Conservation (phyloP, 208 protist species). For the Entamoeba invadens region DNA sequence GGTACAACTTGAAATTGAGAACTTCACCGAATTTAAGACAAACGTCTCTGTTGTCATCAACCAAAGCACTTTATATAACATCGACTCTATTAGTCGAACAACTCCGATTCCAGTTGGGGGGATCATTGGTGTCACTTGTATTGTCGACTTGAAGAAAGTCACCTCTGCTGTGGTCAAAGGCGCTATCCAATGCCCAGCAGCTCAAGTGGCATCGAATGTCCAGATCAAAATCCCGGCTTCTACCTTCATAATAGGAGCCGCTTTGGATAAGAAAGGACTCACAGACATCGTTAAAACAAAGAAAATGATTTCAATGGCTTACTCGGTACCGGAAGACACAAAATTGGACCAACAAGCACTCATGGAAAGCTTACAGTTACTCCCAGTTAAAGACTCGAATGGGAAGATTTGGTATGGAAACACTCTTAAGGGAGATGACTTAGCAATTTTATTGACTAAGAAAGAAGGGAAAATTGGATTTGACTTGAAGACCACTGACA, state of each 20-base stretch:
- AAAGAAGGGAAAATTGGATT: background rate
- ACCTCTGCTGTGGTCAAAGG: background rate
- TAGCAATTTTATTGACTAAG: background rate
- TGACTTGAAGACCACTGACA: background rate
- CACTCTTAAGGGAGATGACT: background rate
- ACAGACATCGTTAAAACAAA: background rate
- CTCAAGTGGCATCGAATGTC: background rate
- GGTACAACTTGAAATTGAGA: background rate
- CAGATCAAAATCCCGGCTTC: background rate
- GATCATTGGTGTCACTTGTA: background rate
- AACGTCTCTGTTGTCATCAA: background rate
- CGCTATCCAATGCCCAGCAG: background rate
- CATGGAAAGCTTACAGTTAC: background rate
- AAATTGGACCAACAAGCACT: background rate
- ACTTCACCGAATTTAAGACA: background rate
- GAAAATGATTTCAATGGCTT: background rate
- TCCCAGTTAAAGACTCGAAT: background rate
- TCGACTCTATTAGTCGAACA: background rate
- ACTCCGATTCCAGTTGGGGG: background rate
- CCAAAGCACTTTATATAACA: background rate
- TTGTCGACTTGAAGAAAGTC: background rate
- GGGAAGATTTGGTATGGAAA: background rate
- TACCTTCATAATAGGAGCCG: background rate
- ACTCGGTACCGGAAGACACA: background rate
- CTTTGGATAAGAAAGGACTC: background rate